Evolutionary conservation across 2,329 filamentous ascomycete genomes (phyloP).

Genomic region (Colletotrichum tabaci): DNA sequence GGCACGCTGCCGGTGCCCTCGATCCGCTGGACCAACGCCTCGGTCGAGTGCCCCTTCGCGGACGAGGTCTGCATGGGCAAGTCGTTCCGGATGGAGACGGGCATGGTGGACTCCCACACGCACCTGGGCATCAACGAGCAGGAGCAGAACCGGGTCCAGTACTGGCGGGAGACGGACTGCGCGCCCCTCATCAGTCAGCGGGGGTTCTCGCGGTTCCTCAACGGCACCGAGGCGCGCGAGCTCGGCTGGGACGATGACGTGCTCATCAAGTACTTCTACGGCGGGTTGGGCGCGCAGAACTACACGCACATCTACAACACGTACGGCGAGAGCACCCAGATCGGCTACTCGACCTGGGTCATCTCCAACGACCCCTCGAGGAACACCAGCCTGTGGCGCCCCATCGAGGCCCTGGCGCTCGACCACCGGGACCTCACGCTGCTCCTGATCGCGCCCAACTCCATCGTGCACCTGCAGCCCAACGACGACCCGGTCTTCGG

Average conservation of each 20-base stretch:
- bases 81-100: conserved; percentile 34
- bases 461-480: conserved; percentile 13
- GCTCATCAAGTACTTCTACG: conserved; percentile 23
- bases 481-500: conserved; percentile 32
- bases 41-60: conserved; percentile 43
- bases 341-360: conserved; percentile 6
- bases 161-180: conserved; percentile 28
- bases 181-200: conserved; percentile 24
- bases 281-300: not conserved
- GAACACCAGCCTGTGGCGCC: not conserved
- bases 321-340: conserved; percentile 5
- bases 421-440: conserved; percentile 18
- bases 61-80: conserved; percentile 37
- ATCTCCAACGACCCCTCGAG: not conserved
- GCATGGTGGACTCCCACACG: conserved; percentile 41
- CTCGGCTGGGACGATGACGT: conserved; percentile 19
- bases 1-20: conserved; percentile 13
- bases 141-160: conserved; percentile 36
- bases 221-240: conserved; percentile 1
- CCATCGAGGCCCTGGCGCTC: conserved; percentile 4
- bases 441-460: conserved; percentile 27
- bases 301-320: conserved; percentile 31
- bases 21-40: conserved; percentile 24
- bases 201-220: not conserved
- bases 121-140: conserved; percentile 46